Evolutionary conservation across 192 early-diverging fungal genomes (phyloP).

Genomic region (Spizellomyces sp.): DNA sequence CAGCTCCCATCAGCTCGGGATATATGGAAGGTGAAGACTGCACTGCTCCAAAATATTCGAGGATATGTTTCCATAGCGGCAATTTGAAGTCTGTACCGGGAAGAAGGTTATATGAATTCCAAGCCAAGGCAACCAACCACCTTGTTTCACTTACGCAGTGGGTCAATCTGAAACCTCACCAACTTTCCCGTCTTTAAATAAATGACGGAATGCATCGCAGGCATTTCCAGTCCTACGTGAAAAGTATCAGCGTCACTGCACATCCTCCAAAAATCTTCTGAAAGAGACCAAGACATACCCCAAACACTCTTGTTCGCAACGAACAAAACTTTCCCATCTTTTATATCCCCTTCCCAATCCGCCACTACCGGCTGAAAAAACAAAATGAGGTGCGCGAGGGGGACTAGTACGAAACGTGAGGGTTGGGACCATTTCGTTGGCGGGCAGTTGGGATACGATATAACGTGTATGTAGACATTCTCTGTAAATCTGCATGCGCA

Average conservation of each 20-base stretch:
- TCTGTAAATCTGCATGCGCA: not conserved
- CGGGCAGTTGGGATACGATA: slow-evolving; percentile 7
- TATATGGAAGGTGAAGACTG: not conserved
- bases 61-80: slow-evolving; percentile 40
- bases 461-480: slow-evolving; percentile 11
- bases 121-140: not conserved
- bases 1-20: not conserved
- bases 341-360: slow-evolving; percentile 15
- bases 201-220: slow-evolving; percentile 19
- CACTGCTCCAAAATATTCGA: slow-evolving; percentile 43
- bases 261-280: too few relatives aligned
- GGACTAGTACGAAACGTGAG: slow-evolving; percentile 12
- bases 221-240: slow-evolving; percentile 1
- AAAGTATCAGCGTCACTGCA: too few relatives aligned
- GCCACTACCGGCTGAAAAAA: slow-evolving; percentile 13
- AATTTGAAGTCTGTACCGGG: slow-evolving; percentile 25
- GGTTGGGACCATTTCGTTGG: slow-evolving; percentile 18
- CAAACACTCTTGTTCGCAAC: slow-evolving; percentile 14
- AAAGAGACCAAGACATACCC: too few relatives aligned
- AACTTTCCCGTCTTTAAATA: slow-evolving; percentile 28
- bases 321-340: slow-evolving; percentile 7
- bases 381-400: slow-evolving; percentile 19
- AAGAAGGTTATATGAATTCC: not conserved
- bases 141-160: slow-evolving; percentile 16
- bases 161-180: slow-evolving; percentile 11